These are phyloP conservation scores for Cladorrhinum sp. DNA, from an alignment of 2,329 filamentous ascomycete genomes.

Conservation along the genomic window DNA sequence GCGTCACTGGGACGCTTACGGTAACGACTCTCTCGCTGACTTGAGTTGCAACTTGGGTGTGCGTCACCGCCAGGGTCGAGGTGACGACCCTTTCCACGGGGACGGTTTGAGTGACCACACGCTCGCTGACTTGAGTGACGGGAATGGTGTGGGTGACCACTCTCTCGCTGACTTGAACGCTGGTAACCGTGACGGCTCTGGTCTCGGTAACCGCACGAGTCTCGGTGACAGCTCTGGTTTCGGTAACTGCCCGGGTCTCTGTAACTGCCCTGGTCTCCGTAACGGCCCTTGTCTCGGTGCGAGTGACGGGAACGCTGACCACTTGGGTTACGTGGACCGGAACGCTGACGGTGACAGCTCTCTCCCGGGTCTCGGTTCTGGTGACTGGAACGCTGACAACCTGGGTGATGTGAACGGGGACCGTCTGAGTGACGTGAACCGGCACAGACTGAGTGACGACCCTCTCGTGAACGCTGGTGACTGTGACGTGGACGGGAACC, in stretches of 20 bases:
- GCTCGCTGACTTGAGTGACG: conserved; percentile 1
- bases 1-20: conserved; percentile 7
- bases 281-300: not conserved
- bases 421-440: conserved; percentile 4
- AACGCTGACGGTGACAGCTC: not conserved
- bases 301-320: conserved; percentile 4
- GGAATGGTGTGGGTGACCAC: conserved; percentile 3
- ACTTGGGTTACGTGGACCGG: conserved; percentile 1
- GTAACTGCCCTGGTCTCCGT: not conserved
- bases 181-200: not conserved
- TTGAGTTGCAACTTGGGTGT: not conserved
- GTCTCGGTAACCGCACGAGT: not conserved
- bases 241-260: not conserved
- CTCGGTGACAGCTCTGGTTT: not conserved
- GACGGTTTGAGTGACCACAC: conserved; percentile 1
- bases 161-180: conserved; percentile 2
- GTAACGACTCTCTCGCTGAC: conserved; percentile 3
- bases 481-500: not conserved
- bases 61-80: not conserved
- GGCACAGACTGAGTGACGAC: conserved; percentile 1
- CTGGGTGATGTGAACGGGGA: not conserved
- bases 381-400: conserved; percentile 4
- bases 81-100: not conserved
- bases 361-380: not conserved
- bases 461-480: conserved; percentile 4